Evolutionary conservation across 805 yeast genomes (phyloP), one percentile per base, ranked within the genome.

Genomic region (Ogataea sp.): DNA sequence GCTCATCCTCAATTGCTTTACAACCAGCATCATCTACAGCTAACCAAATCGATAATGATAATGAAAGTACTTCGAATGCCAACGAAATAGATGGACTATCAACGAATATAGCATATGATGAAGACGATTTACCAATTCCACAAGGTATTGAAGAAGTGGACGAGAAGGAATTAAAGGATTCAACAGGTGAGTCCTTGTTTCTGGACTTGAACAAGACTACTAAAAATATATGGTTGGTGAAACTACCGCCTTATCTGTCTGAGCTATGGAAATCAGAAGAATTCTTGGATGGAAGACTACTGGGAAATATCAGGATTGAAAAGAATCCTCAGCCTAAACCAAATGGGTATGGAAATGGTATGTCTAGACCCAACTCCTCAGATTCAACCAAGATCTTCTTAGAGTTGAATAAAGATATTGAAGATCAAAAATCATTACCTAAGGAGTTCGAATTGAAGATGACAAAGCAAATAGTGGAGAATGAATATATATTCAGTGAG

Each of bases 151-250:
- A 56, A 29, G 63, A 58, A 14, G 47, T 60, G 5, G 56, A 59
- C 35, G 66, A 58, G 40, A 47, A 56, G 24, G 55, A 56, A 41
- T 50, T 64, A 55, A 48, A 74, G 56, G 52, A 52, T 24, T 20
- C 32, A 18, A 48, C 61, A 43, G 68, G 82, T 50, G 95, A 83
- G 61, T 71, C 85, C 13, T 69, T 89, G 24, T 94, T 93, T 58
- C 67, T 93, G 59, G 85, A 88, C 54, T 61, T 88, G 38, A 45
- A 68, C 1, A 65, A 68, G 24, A 75, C 80, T 14, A 68, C 63
- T 36, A 80, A 83, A 51, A 87, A 87, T 49, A 80, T 93, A 32
- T 93, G 97, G 98, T 67, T 93, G 18, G 95, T 93, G 20, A 76
- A 93, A 50, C 65, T 93, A 53, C 97, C 98, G 2, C 78, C 85